Percentiles rank a stretch among this genome's conserved stretches.
Conservation (phyloP, 2,329 filamentous ascomycete genomes). For the Helotiales sp. region DNA sequence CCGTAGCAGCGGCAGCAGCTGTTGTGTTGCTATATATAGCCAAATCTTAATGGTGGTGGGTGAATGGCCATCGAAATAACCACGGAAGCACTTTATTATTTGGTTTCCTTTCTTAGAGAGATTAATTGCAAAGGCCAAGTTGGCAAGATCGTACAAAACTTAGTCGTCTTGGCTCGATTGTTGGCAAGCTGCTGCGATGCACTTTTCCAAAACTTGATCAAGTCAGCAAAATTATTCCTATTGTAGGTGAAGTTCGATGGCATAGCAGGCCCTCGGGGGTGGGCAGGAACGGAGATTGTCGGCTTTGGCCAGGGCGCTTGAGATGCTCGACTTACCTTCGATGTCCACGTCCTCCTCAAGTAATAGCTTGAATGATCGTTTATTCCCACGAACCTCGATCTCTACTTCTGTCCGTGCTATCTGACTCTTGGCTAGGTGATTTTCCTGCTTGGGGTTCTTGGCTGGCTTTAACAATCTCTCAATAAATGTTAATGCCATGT, state of each 20-base stretch:
- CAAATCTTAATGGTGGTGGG: not conserved
- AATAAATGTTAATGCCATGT: conserved; percentile 24
- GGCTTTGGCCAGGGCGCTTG: not conserved
- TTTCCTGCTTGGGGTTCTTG: not conserved
- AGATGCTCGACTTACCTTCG: not conserved
- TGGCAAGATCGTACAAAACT: not conserved
- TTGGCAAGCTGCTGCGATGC: not conserved
- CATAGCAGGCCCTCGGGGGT: not conserved
- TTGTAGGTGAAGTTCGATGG: not conserved
- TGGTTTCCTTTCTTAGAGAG: not conserved
- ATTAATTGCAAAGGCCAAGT: not conserved
- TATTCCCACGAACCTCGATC: conserved; percentile 4
- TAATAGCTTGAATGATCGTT: not conserved
- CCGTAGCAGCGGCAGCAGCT: not conserved
- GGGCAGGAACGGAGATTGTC: not conserved
- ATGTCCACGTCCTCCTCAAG: conserved; percentile 4
- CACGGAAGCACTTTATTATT: not conserved
- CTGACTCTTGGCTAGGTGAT: not conserved
- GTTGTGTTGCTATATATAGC: not conserved
- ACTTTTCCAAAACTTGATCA: not conserved
- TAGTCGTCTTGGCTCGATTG: not conserved
- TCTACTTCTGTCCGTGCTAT: not conserved
- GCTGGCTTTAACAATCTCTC: conserved; percentile 9
- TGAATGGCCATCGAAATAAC: not conserved
- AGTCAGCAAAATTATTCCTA: not conserved